Evolutionary conservation across 768 basidiomycete species (phyloP).

Genomic region (Trametes maxima): DNA sequence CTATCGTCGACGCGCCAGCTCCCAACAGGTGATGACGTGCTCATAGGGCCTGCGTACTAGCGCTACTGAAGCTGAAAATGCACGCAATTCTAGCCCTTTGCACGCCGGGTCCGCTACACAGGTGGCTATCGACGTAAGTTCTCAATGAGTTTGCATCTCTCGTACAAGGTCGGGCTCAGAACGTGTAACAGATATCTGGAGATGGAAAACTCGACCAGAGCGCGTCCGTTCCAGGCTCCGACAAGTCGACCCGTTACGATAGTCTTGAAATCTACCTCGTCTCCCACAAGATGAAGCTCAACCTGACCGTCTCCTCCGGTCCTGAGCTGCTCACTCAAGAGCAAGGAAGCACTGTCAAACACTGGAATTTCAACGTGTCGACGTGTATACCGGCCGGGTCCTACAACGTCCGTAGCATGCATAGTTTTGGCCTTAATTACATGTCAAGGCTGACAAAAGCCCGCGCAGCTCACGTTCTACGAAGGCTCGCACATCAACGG

Average conservation of each 20-base stretch:
- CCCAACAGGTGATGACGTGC: conserved; percentile 25
- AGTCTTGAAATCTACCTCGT: conserved; percentile 49
- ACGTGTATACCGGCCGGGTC: conserved; percentile 43
- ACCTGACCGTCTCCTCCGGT: conserved; percentile 48
- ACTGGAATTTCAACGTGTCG: conserved; percentile 42
- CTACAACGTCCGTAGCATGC: conserved; percentile 44
- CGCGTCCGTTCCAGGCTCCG: conserved; percentile 40
- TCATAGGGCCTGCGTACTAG: background rate
- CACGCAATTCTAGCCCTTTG: conserved; percentile 26
- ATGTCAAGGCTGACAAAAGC: too few relatives aligned
- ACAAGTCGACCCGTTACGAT: conserved; percentile 40
- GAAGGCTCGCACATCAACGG: conserved; percentile 45
- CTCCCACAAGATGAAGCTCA: conserved; percentile 41
- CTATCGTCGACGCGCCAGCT: conserved; percentile 37
- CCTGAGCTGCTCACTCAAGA: conserved; percentile 43
- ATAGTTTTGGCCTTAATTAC: background rate
- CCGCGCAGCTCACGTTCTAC: conserved; percentile 49
- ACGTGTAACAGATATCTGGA: conserved; percentile 41
- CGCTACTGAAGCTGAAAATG: background rate
- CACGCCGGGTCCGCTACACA: conserved; percentile 35
- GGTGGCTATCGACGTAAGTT: conserved; percentile 39
- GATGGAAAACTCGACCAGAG: conserved; percentile 44
- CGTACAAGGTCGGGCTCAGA: background rate
- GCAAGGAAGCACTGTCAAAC: conserved; percentile 46
- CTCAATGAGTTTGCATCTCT: too few relatives aligned